A percentile compares a stretch with the other conserved stretches of the same genome.
These are phyloP conservation scores for Suhomyces bokatorum DNA, from an alignment of 1,139 yeast genomes.

Conservation along the genomic window DNA sequence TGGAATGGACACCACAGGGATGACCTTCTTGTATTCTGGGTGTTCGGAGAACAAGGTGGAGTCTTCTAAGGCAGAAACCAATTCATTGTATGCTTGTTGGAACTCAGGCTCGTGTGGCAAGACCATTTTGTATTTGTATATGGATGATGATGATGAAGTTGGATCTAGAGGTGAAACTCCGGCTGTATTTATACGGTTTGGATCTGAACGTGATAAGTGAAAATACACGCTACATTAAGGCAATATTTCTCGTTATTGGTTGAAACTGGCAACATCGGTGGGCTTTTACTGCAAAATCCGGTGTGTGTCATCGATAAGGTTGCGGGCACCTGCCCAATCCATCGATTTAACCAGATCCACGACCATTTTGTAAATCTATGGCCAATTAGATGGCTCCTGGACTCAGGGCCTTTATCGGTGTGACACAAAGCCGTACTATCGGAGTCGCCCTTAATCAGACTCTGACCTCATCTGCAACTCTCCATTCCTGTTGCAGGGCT, in stretches of 20 bases:
- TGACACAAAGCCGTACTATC: constrained; percentile 8
- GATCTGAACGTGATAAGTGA: not conserved
- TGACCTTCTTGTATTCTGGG: constrained; percentile 87
- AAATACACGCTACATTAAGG: not conserved
- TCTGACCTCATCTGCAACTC: too few relatives aligned
- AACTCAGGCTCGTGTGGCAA: constrained; percentile 90
- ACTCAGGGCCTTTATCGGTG: constrained; percentile 14
- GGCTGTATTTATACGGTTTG: constrained; percentile 1
- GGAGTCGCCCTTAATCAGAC: too few relatives aligned
- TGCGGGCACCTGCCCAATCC: not conserved
- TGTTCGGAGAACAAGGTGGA: constrained; percentile 85
- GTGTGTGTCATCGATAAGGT: not conserved
- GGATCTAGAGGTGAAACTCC: not conserved
- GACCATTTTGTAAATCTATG: constrained; percentile 9
- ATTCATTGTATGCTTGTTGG: constrained; percentile 97
- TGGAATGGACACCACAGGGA: constrained; percentile 90
- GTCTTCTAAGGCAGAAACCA: constrained; percentile 83
- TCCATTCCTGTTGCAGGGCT: too few relatives aligned
- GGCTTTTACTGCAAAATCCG: not conserved
- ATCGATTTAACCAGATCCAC: not conserved
- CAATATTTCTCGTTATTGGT: not conserved
- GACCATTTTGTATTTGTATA: constrained; percentile 38
- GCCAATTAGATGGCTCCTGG: constrained; percentile 4
- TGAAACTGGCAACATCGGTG: not conserved
- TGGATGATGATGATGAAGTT: not conserved